Evolutionary conservation across 2,329 filamentous ascomycete genomes (phyloP), one percentile per base, ranked within the genome.

Genomic region (Elsinoe ampelina): DNA sequence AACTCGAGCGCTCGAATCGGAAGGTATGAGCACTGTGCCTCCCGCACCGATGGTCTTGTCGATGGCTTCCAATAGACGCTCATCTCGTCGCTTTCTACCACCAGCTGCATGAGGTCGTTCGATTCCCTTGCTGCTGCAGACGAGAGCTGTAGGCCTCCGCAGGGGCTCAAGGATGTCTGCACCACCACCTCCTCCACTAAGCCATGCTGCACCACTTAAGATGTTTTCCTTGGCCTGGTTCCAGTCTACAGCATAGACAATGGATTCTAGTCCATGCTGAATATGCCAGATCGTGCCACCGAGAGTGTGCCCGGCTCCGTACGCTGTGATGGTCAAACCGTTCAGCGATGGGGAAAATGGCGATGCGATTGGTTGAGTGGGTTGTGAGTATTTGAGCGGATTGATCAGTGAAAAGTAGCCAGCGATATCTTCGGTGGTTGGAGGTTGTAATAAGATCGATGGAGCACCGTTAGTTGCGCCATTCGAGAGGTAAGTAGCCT

Each of bases 271-370:
- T 0, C 91, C 90, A 74, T 97, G 90, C 66, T 97, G 92, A 62
- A 98, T 91, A 66, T 97, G 92, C 93, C 93, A 98, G 75, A 98
- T 95, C 20, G 93, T 97, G 57, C 93, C 93, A 70, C 93, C 93
- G 0, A 97, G 80, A 0, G 92, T 96, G 68, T 96, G 92, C 61
- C 93, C 93, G 6, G 93, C 90, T 72, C 95, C 95, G 74, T 97
- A 97, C 0, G 93, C 93, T 0, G 93, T 98, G 62, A 98, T 88
- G 1, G 89, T 95, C 15, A 98, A 81, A 3, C 91, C 91, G 63
- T 93, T 91, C 13, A 96, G 77, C 1, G 92, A 87, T 3, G 91
- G 89, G 2, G 90, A 95, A 67, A 90, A 95, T 0, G 90, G 86
- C 4, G 90, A 93, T 0, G 87, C 83, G 1, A 90, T 78, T 1